Conservation (phyloP, 1,139 yeast genomes). For the Candida albicans region DNA sequence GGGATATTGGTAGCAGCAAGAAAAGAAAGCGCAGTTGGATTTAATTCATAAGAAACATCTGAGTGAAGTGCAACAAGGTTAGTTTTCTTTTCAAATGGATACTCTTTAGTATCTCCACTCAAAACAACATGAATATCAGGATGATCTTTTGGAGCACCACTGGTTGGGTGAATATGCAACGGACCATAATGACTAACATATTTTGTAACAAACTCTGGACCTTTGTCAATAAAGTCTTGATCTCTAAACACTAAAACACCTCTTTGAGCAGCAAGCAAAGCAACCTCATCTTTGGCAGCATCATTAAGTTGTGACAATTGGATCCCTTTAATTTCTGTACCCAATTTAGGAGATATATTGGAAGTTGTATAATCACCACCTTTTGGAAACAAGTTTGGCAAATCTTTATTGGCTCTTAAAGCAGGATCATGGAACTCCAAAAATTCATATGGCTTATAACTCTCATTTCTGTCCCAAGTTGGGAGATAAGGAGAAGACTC, state of each 20-base stretch:
- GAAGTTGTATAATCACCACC: conserved; percentile 30
- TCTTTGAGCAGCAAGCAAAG: conserved; percentile 61
- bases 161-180: conserved; percentile 71
- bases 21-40: conserved; percentile 68
- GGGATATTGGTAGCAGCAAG: conserved; percentile 64
- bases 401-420: conserved; percentile 53
- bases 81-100: conserved; percentile 34
- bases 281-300: conserved; percentile 62
- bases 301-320: conserved; percentile 55
- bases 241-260: conserved; percentile 69
- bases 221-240: conserved; percentile 60
- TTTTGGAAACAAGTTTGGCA: conserved; percentile 50
- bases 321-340: conserved; percentile 60
- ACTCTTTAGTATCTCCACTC: conserved; percentile 39
- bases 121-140: conserved; percentile 66
- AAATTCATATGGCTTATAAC: conserved; percentile 45
- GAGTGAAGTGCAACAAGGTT: conserved; percentile 58
- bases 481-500: conserved; percentile 46
- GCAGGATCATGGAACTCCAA: conserved; percentile 57
- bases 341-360: conserved; percentile 62
- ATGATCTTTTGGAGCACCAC: conserved; percentile 61
- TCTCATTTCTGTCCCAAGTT: conserved; percentile 48
- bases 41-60: conserved; percentile 68
- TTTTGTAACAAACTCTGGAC: conserved; percentile 53
- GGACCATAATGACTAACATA: conserved; percentile 66